Conservation (phyloP, 208 protist genomes). For the Sergeia podlipaevii region DNA sequence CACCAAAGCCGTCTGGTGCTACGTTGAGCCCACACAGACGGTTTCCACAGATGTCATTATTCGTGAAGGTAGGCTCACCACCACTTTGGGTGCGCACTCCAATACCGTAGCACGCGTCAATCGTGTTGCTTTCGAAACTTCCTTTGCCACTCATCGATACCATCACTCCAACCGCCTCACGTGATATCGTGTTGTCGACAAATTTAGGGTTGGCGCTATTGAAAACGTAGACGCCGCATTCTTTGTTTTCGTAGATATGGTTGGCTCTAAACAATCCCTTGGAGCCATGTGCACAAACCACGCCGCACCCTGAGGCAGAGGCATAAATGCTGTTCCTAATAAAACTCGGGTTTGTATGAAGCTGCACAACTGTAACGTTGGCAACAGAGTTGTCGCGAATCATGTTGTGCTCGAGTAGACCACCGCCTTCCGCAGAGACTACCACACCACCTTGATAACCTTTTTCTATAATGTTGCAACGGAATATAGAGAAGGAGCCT, state of each 20-base stretch:
- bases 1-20: conserved; percentile 41
- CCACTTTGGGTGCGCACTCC: conserved; percentile 62
- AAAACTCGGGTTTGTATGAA: conserved; percentile 51
- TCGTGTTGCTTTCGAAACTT: conserved; percentile 42
- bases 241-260: conserved; percentile 59
- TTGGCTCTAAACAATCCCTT: conserved; percentile 52
- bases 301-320: conserved; percentile 50
- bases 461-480: conserved; percentile 56
- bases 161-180: conserved; percentile 66
- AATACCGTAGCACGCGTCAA: conserved; percentile 54
- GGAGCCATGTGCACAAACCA: conserved; percentile 42
- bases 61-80: conserved; percentile 46
- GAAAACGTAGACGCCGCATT: conserved; percentile 62
- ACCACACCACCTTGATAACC: conserved; percentile 62
- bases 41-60: conserved; percentile 47
- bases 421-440: conserved; percentile 54
- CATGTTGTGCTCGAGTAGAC: conserved; percentile 66
- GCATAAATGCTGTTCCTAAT: conserved; percentile 40
- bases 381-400: conserved; percentile 62
- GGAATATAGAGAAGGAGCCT: conserved; percentile 54
- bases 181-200: conserved; percentile 37
- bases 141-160: conserved; percentile 61
- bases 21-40: conserved; percentile 56
- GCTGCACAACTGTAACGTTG: conserved; percentile 63
- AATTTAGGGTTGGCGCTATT: conserved; percentile 42